A percentile compares a stretch with the other conserved stretches of the same genome.
phyloP scores from a whole-genome alignment of 371 early-diverging fungal genomes.

The Choanephora cucurbitarum region DNA sequence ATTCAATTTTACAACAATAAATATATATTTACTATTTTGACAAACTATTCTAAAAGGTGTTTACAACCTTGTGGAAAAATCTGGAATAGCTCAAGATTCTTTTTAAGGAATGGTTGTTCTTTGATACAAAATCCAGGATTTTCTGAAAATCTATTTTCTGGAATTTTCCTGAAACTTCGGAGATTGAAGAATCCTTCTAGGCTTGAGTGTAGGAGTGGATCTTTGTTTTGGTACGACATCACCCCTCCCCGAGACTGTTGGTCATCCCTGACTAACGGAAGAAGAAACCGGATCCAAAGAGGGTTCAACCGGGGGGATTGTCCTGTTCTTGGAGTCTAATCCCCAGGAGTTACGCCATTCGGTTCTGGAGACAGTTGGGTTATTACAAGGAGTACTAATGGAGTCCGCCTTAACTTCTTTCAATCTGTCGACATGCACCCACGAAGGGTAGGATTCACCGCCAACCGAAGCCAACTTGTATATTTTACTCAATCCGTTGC shows the following conservation, averaged over 20 bases:
- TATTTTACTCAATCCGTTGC: constrained; percentile 1
- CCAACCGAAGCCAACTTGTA: constrained; percentile 8
- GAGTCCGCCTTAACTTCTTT: constrained; percentile 9
- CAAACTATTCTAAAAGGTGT: too few species aligned
- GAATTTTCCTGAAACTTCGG: too few species aligned
- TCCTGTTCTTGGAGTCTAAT: constrained; percentile 4
- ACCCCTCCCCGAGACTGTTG: constrained; percentile 17
- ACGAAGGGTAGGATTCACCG: constrained; percentile 14
- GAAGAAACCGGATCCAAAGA: background rate
- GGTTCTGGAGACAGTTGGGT: constrained; percentile 11
- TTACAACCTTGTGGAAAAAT: too few species aligned
- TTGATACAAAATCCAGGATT: too few species aligned
- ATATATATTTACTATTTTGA: too few species aligned
- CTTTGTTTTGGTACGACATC: constrained; percentile 12
- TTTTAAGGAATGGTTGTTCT: too few species aligned
- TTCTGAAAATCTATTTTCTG: too few species aligned
- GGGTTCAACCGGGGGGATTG: too few species aligned
- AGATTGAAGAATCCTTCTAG: too few species aligned
- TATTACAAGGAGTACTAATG: constrained; percentile 9
- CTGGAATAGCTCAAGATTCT: too few species aligned
- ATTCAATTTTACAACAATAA: too few species aligned
- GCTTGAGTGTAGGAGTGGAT: background rate
- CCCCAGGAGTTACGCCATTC: constrained; percentile 9
- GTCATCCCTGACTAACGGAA: constrained; percentile 14
- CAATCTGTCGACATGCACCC: constrained; percentile 16